These are phyloP conservation scores for Suillus variegatus DNA, from an alignment of 768 basidiomycete genomes.

Conservation along the genomic window DNA sequence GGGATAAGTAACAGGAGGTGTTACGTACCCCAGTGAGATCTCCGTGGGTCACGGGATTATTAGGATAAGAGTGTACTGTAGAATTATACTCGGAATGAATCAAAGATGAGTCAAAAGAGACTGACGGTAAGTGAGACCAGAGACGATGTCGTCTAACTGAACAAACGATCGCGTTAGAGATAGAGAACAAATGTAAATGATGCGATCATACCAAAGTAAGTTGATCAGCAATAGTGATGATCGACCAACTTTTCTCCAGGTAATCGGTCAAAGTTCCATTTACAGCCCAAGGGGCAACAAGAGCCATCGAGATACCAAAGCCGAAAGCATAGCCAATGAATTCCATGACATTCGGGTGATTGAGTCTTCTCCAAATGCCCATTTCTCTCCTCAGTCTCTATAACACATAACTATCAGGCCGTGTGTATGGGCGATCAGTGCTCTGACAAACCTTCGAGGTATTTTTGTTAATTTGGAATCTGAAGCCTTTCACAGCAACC, in stretches of 20 bases:
- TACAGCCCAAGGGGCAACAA: constrained; percentile 24
- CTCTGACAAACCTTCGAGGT: constrained; percentile 1
- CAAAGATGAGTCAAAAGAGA: background rate
- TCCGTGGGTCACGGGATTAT: constrained; percentile 16
- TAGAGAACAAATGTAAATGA: background rate
- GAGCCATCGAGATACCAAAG: constrained; percentile 22
- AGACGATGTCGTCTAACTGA: constrained; percentile 8
- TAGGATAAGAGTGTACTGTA: constrained; percentile 12
- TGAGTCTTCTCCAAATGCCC: constrained; percentile 23
- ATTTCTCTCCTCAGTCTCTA: constrained; percentile 25
- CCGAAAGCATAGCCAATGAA: constrained; percentile 22
- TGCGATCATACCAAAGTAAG: background rate
- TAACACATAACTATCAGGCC: background rate
- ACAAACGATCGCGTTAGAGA: background rate
- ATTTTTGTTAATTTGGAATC: constrained; percentile 1
- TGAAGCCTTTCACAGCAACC: constrained; percentile 14
- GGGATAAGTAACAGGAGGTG: background rate
- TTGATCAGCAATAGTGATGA: background rate
- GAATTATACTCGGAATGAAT: background rate
- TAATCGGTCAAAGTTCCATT: constrained; percentile 16
- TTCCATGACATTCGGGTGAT: constrained; percentile 23
- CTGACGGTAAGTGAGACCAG: constrained; percentile 14
- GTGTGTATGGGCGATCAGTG: background rate
- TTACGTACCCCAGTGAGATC: constrained; percentile 28
- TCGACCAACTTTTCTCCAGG: background rate